phyloP scores from a whole-genome alignment of 768 basidiomycete genomes.

The Trametes meyenii region DNA sequence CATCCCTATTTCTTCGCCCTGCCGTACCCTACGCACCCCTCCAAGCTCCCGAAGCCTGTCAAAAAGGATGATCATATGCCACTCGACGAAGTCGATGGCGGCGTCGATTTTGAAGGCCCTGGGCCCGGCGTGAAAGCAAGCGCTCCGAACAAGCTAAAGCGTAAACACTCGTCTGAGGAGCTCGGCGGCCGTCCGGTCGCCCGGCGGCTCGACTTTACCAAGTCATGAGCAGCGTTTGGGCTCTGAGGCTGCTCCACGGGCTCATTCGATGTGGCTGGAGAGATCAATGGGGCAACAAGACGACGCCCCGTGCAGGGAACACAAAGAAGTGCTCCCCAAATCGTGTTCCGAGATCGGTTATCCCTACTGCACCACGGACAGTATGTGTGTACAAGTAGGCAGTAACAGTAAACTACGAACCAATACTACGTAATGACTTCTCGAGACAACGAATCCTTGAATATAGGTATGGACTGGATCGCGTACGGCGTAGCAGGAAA shows the following conservation, averaged over 20 bases:
- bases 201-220: slow-evolving; percentile 72
- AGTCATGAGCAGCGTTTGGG: neutral
- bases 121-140: slow-evolving; percentile 56
- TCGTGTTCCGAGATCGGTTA: slow-evolving; percentile 7
- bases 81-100: slow-evolving; percentile 79
- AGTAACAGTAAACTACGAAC: slow-evolving; percentile 20
- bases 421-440: neutral
- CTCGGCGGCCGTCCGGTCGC: slow-evolving; percentile 58
- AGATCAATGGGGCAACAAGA: neutral
- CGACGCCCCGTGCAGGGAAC: neutral
- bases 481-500: neutral
- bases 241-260: too few relatives aligned
- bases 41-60: slow-evolving; percentile 79
- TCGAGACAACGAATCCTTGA: neutral
- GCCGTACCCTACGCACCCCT: slow-evolving; percentile 87
- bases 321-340: neutral
- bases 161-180: slow-evolving; percentile 66
- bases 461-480: neutral
- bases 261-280: neutral
- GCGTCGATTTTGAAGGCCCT: slow-evolving; percentile 54
- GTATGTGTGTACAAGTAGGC: slow-evolving; percentile 25
- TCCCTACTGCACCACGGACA: slow-evolving; percentile 17
- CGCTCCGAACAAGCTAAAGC: slow-evolving; percentile 62
- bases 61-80: slow-evolving; percentile 51
- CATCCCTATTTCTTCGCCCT: slow-evolving; percentile 88